Evolutionary conservation across 2,329 filamentous ascomycete genomes (phyloP), one percentile per base, ranked within the genome.

Genomic region (Tolypocladium pustulatum): DNA sequence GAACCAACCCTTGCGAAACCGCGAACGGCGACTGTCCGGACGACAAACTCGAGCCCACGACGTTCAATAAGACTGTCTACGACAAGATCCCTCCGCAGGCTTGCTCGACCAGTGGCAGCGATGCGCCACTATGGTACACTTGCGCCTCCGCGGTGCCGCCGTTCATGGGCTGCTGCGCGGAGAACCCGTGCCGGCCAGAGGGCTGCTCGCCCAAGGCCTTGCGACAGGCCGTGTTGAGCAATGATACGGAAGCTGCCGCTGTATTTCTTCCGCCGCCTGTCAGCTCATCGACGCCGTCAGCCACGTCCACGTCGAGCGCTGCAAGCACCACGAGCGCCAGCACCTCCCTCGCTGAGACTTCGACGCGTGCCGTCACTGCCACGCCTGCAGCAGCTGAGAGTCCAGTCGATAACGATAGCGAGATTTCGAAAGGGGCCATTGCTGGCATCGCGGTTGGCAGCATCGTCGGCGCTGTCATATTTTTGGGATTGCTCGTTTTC

Each of bases 111-210:
- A 59, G 63, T 6, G 57, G 34, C 9, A 61, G 63, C 9, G 49
- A 52, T 2, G 54, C 57, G 1, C n/a, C 57, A 1, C 27, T 63
- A 0, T 77, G 74, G 72, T 75, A 71, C 55, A 66, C 68, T 0
- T 77, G 75, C 57, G 40, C 62, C 3, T 53, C 55, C 1, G 64
- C 64, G 6, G 60, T 34, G 0, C 67, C 69, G 22, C 67, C 73
- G 0, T 77, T 75, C 40, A 46, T 77, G 12, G 74, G 75, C 10
- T 77, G 75, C 55, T 77, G 75, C 36, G 43, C 59, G 0, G 57
- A 62, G 53, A 61, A 70, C 41, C 62, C 65, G 9, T 71, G 68
- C 27, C 27, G n/a, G 3, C 3, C 49, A 1, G 10, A 3, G 17
- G 49, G 49, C 10, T 53, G 49, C 20, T 22, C 49, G 1, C 30